Evolutionary conservation across 2,329 filamentous ascomycete genomes (phyloP).

Genomic region (Penicillium hordei): DNA sequence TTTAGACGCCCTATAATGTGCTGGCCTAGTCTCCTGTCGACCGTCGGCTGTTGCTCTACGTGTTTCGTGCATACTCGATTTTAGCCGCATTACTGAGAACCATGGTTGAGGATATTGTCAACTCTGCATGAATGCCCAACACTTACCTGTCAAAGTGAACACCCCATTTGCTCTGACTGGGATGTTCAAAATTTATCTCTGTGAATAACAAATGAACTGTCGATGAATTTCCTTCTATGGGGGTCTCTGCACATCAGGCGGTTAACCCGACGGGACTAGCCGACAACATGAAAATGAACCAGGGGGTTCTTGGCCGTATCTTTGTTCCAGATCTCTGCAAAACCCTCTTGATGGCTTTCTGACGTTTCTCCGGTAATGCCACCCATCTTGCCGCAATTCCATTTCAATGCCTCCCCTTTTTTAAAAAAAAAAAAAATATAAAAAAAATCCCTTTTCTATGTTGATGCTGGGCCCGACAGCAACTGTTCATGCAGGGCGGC

Average conservation of each 20-base stretch:
- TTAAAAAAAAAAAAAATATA: too few species aligned
- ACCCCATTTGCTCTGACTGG: conserved; percentile 5
- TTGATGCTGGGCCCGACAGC: conserved; percentile 12
- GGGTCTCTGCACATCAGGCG: conserved; percentile 6
- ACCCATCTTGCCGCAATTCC: conserved; percentile 4
- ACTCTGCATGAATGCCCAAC: conserved; percentile 47
- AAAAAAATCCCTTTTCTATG: background rate
- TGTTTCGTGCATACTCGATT: conserved; percentile 15
- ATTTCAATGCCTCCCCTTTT: background rate
- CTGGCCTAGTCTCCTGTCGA: conserved; percentile 10
- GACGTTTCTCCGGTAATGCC: background rate
- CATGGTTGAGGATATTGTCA: conserved; percentile 23
- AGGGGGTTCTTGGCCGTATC: conserved; percentile 9
- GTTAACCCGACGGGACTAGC: conserved; percentile 10
- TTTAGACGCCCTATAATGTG: conserved; percentile 6
- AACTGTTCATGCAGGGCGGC: conserved; percentile 34
- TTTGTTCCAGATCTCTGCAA: conserved; percentile 11
- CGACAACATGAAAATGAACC: background rate
- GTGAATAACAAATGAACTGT: background rate
- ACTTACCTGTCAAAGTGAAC: conserved; percentile 33
- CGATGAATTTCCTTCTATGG: conserved; percentile 4
- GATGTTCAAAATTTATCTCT: background rate
- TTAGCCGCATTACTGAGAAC: conserved; percentile 26
- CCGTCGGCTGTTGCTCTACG: conserved; percentile 10
- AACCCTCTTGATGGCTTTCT: background rate